Evolutionary conservation across 805 yeast species (phyloP).

Genomic region (Starmerella geochares): DNA sequence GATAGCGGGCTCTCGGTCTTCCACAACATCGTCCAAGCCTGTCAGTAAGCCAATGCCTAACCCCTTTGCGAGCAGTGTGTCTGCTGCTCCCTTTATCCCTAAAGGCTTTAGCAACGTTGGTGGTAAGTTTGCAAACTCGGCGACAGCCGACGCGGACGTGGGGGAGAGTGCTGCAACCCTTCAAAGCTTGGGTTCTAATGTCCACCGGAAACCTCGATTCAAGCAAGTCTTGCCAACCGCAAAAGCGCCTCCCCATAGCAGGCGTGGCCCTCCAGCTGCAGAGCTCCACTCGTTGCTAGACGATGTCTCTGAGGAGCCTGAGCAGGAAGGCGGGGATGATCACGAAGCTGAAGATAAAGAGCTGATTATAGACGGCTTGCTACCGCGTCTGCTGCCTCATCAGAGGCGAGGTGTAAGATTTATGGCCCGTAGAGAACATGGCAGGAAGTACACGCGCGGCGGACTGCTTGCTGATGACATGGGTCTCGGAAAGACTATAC

Average conservation of each 20-base stretch:
- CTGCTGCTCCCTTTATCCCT: neutral
- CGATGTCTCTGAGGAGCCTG: neutral
- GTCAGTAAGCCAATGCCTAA: neutral
- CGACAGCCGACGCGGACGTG: slow-evolving; percentile 1
- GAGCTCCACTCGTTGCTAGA: neutral
- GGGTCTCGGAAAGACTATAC: slow-evolving; percentile 85
- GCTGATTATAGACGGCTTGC: slow-evolving; percentile 33
- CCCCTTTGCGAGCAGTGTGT: neutral
- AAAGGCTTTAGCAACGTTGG: neutral
- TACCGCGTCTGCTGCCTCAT: slow-evolving; percentile 37
- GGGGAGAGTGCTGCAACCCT: neutral
- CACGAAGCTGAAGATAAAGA: slow-evolving; percentile 1
- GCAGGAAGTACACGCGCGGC: slow-evolving; percentile 34
- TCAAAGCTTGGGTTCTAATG: no score
- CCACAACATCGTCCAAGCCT: neutral
- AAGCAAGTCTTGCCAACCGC: neutral
- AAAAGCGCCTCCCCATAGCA: neutral
- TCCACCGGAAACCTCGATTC: neutral
- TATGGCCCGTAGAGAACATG: slow-evolving; percentile 35
- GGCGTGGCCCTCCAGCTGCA: neutral
- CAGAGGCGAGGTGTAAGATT: slow-evolving; percentile 40
- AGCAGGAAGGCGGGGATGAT: neutral
- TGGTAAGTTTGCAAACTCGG: slow-evolving; percentile 4
- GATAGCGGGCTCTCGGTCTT: neutral
- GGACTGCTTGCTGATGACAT: slow-evolving; percentile 76